Evolutionary conservation across 345 rosid species (phyloP).

Genomic region (Fremontodendron californicum): DNA sequence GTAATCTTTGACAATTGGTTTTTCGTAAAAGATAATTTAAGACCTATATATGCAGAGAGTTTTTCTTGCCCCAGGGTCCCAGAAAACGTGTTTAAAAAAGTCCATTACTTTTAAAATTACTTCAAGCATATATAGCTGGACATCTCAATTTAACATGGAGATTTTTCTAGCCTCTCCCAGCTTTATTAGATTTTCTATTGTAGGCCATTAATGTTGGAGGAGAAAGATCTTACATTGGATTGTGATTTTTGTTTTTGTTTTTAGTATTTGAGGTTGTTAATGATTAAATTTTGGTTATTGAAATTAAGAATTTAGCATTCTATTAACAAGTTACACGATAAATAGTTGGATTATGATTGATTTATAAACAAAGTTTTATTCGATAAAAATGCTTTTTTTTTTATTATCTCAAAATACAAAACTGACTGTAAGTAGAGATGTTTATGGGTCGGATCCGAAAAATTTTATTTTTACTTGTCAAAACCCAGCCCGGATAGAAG

Average conservation of each 20-base stretch:
- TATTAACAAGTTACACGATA: too few relatives aligned
- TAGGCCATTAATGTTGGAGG: background rate
- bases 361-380: too few relatives aligned
- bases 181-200: background rate
- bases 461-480: too few relatives aligned
- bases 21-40: background rate
- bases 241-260: too few relatives aligned
- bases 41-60: background rate
- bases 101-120: background rate
- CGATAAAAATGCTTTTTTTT: too few relatives aligned
- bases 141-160: background rate
- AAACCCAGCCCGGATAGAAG: too few relatives aligned
- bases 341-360: background rate
- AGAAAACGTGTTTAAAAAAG: conserved; percentile 16
- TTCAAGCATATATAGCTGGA: background rate
- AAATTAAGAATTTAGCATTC: too few relatives aligned
- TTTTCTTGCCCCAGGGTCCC: conserved; percentile 10
- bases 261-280: too few relatives aligned
- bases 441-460: too few relatives aligned
- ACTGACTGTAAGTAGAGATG: too few relatives aligned
- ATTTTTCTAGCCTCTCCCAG: background rate
- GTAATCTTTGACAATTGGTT: conserved; percentile 13
- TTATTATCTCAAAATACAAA: too few relatives aligned
- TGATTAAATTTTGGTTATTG: too few relatives aligned
- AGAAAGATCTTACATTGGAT: background rate